Evolutionary conservation across 352 stramenopile species (phyloP), one percentile per base, ranked within the genome.

Genomic region (Peronospora destructor): DNA sequence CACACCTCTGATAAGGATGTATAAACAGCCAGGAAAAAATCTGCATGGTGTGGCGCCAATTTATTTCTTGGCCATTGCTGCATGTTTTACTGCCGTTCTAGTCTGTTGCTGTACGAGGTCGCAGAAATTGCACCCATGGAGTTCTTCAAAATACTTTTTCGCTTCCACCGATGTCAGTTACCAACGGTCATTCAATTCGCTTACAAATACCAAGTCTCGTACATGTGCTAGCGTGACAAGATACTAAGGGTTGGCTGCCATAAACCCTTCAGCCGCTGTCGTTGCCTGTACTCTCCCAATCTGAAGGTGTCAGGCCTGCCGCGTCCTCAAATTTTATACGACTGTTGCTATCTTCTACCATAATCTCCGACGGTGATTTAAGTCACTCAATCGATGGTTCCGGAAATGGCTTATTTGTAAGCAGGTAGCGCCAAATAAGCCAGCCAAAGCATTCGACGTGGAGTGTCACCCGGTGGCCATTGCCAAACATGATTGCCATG

Each of bases 401-500:
- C 5, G 80, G 80, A 52, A 91, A 91, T 7, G 76, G 80, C 61
- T 84, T 70, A 50, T 91, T 91, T 25, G 77, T 86, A 32, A 91
- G 73, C 60, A 91, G 37, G 52, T 91, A 91, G 32, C 80, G 76
- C 80, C 80, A 91, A 45, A 91, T 91, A 46, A 91, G 65, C 80
- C 80, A 91, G 21, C 80, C 80, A 44, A 91, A 91, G 53, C 79
- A 85, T 54, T 91, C 80, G 43, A 91, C 76, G 53, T 91, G 80
- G 44, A 91, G 72, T 42, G 76, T 91, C 45, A 91, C 80, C 28
- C 80, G 80, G 49, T 91, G 75, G 13, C 80, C 75, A 42, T 86
- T 78, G 48, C 80, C 80, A 49, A 91, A 91, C 76, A 91, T 84
- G 54, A 91, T 91, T 19, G 88, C 77, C 63, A 91, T 91, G 3